phyloP scores from a whole-genome alignment of 495 filamentous ascomycete species.

The Immersiella caudata region DNA sequence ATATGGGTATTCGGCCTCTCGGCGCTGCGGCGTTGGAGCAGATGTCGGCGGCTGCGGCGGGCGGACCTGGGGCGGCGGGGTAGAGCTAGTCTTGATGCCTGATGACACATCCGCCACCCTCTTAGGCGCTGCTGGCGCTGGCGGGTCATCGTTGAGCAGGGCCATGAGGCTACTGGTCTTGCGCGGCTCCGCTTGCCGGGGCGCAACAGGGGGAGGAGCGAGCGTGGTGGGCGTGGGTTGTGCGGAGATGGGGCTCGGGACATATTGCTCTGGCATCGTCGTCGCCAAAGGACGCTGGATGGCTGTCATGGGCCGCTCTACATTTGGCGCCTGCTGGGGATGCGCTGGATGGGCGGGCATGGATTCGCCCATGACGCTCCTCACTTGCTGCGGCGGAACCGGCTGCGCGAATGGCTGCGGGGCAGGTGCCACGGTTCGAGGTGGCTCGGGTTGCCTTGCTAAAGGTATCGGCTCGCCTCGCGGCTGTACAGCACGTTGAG shows the following conservation, averaged over 20 bases:
- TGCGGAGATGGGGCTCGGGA: slow-evolving; percentile 31
- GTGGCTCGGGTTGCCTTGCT: slow-evolving; percentile 47
- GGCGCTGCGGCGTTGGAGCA: slow-evolving; percentile 38
- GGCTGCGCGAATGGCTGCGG: slow-evolving; percentile 37
- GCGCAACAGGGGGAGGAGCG: slow-evolving; percentile 28
- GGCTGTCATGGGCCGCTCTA: slow-evolving; percentile 35
- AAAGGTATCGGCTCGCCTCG: slow-evolving; percentile 44
- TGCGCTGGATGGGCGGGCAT: slow-evolving; percentile 33
- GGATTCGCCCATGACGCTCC: slow-evolving; percentile 37
- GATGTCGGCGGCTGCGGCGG: slow-evolving; percentile 39
- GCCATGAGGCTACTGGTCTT: slow-evolving; percentile 54
- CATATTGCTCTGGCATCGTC: slow-evolving; percentile 44
- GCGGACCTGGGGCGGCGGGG: slow-evolving; percentile 49
- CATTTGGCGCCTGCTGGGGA: slow-evolving; percentile 23
- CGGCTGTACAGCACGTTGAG: slow-evolving; percentile 36
- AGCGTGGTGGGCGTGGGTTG: slow-evolving; percentile 39
- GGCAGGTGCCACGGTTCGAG: slow-evolving; percentile 40
- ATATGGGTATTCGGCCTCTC: slow-evolving; percentile 46
- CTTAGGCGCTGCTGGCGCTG: slow-evolving; percentile 43
- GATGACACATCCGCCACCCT: slow-evolving; percentile 44
- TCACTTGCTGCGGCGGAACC: slow-evolving; percentile 37
- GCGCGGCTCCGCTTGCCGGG: slow-evolving; percentile 41
- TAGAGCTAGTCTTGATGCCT: slow-evolving; percentile 43
- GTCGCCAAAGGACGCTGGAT: slow-evolving; percentile 39
- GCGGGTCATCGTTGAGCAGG: slow-evolving; percentile 53